These are phyloP conservation scores for Corynespora cassiicola DNA, from an alignment of 2,329 filamentous ascomycete genomes.

Conservation along the genomic window DNA sequence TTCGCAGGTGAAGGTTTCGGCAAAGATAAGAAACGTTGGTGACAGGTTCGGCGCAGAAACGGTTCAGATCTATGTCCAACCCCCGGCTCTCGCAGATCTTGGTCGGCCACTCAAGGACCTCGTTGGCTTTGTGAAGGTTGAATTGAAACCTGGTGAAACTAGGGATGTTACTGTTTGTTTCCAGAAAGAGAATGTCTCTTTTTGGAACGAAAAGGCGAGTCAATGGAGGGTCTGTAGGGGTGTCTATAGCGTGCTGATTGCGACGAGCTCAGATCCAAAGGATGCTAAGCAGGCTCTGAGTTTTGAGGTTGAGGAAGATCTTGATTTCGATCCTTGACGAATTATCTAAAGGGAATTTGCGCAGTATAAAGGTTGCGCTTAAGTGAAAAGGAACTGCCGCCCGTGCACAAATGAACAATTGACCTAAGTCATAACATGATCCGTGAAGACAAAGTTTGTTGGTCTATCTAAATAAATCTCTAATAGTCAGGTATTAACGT, in stretches of 20 bases:
- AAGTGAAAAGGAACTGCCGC: no score
- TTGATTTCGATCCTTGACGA: slow-evolving; percentile 7
- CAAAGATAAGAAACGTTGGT: slow-evolving; percentile 64
- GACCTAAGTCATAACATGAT: no score
- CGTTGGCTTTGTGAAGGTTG: slow-evolving; percentile 68
- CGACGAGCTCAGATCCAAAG: slow-evolving; percentile 14
- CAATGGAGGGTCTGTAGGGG: slow-evolving; percentile 73
- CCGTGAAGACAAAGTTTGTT: no score
- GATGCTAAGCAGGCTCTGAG: slow-evolving; percentile 12
- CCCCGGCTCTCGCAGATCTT: slow-evolving; percentile 62
- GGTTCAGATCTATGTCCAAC: slow-evolving; percentile 68
- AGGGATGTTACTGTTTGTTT: slow-evolving; percentile 62
- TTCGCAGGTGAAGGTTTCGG: slow-evolving; percentile 61
- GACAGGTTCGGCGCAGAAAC: slow-evolving; percentile 64
- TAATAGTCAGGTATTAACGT: no score
- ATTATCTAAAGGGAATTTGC: no score
- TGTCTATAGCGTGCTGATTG: slow-evolving; percentile 68
- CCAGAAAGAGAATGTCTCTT: slow-evolving; percentile 70
- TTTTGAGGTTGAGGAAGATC: slow-evolving; percentile 5
- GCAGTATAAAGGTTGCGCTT: no score
- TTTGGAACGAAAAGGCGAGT: slow-evolving; percentile 72
- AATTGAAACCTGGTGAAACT: slow-evolving; percentile 62
- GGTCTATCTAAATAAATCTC: no score
- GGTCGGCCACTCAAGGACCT: slow-evolving; percentile 66
- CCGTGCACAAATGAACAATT: no score